Evolutionary conservation across 306 rosid genomes (phyloP).

Genomic region (Ochetophila trinervis): DNA sequence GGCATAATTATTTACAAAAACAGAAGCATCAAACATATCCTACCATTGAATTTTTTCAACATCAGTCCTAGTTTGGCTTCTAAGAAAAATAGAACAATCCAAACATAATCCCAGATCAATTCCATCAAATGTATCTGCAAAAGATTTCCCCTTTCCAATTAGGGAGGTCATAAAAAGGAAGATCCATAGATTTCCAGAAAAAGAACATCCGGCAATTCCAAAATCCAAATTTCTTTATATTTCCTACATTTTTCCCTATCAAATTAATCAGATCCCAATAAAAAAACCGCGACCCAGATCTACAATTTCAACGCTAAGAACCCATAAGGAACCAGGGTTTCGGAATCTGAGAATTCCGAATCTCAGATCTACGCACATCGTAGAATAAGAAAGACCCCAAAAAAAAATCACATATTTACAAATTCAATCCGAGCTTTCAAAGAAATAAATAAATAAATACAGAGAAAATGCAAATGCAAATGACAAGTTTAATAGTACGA

Average conservation of each 20-base stretch:
- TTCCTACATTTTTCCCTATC: constrained; percentile 34
- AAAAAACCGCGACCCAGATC: constrained; percentile 30
- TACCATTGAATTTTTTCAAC: neutral
- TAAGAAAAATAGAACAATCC: constrained; percentile 13
- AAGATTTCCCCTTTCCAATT: neutral
- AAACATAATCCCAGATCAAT: neutral
- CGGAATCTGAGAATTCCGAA: constrained; percentile 32
- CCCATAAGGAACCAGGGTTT: constrained; percentile 15
- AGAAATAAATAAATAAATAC: constrained; percentile 15
- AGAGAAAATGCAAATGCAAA: constrained; percentile 31
- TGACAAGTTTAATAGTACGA: constrained; percentile 53
- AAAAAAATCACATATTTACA: constrained; percentile 16
- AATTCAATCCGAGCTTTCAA: constrained; percentile 6
- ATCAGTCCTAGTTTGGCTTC: constrained; percentile 17
- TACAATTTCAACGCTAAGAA: constrained; percentile 22
- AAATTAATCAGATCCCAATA: constrained; percentile 15
- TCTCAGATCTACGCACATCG: constrained; percentile 24
- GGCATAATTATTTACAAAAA: too few relatives aligned
- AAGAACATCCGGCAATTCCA: constrained; percentile 30
- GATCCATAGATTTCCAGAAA: constrained; percentile 18
- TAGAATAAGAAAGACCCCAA: constrained; percentile 4
- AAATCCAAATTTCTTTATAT: constrained; percentile 22
- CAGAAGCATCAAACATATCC: constrained; percentile 20
- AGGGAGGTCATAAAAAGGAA: constrained; percentile 8
- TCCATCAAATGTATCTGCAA: neutral